A percentile compares a stretch with the other conserved stretches of the same genome.
Evolutionary conservation across 1,284 basidiomycete genomes (phyloP).

Genomic region (Rhizoctonia solani): DNA sequence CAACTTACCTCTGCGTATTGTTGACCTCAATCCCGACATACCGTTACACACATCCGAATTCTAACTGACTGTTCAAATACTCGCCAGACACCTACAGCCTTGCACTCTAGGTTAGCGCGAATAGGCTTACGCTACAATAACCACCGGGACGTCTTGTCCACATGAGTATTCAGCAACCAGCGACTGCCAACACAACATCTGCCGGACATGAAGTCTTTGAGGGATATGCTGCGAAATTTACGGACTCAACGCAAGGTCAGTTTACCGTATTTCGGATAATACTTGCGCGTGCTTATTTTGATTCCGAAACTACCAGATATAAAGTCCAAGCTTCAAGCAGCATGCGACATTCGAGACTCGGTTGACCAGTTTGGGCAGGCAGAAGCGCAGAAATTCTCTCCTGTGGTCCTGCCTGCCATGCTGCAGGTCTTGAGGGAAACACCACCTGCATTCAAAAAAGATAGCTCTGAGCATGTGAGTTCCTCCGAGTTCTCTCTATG

Average conservation of each 20-base stretch:
- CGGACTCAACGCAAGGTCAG: slow-evolving; percentile 21
- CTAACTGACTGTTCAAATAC: not conserved
- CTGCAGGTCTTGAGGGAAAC: slow-evolving; percentile 28
- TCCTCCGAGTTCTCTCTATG: not conserved
- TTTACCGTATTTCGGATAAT: not conserved
- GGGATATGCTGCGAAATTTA: slow-evolving; percentile 32
- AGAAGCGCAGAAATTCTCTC: slow-evolving; percentile 69
- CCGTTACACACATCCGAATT: not conserved
- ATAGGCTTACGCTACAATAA: not conserved
- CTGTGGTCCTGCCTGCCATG: slow-evolving; percentile 30
- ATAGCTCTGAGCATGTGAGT: slow-evolving; percentile 31
- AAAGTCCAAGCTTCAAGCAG: slow-evolving; percentile 67
- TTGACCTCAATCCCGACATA: not conserved
- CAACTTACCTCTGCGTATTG: not conserved
- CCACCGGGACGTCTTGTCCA: not conserved
- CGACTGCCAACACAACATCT: not conserved
- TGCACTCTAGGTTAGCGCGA: not conserved
- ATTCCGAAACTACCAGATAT: slow-evolving; percentile 55
- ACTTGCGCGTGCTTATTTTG: too few species aligned
- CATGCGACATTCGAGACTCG: slow-evolving; percentile 83
- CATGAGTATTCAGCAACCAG: slow-evolving; percentile 20
- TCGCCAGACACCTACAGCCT: not conserved
- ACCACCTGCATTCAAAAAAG: slow-evolving; percentile 25
- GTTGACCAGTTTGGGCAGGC: slow-evolving; percentile 83
- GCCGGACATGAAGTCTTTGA: slow-evolving; percentile 32